Base-by-base conservation (phyloP, 2,329 filamentous ascomycete species). In the Paecilomyces sp. region DNA sequence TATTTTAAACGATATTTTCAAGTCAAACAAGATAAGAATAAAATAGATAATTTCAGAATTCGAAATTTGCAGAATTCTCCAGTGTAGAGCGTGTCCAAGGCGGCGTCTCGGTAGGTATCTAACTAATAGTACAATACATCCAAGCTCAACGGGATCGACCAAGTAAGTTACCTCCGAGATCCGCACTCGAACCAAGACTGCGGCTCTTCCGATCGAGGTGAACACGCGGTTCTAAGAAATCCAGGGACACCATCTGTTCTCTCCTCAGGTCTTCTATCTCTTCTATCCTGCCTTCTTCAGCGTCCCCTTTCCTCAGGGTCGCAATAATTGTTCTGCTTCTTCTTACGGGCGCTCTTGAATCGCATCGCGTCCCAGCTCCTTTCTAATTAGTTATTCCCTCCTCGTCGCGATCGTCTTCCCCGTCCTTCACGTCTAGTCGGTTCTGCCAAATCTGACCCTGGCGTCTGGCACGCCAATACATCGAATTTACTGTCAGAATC, bases 381-480 rank as follows among this genome's bases (percentile, higher is more conserved):
- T 60, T 18, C 50, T 8, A 47, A n/a, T 47, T 63, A 47, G 5
- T 15, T 63, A 31, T 57, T 22, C 22, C 22, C 61, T 15, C 54
- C 55, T 12, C n/a, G 41, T 41, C 59, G 61, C 31, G 61, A 61
- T 53, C 59, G 54, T 54, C 57, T 63, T 25, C 61, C 61, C 24
- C 55, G 61, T 54, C 53, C 31, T 12, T 59, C 57, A 18, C 50
- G 57, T 33, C 59, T 63, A 3, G 55, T 58, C 28, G 61, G 58
- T 28, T 59, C 59, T 3, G 57, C 59, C 5, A 57, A 61, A 31
- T 57, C 61, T 1, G 59, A 59, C 3, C 57, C 61, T 52, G 61
- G 61, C n/a, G 61, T 59, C 28, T 50, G 61, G 51, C 61, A 63
- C 57, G 61, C 41, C 60, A 58, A 18, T 63, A 61, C 36, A 57